These are phyloP conservation scores for Tolypocladium capitatum DNA, from an alignment of 2,329 filamentous ascomycete genomes.

Conservation along the genomic window DNA sequence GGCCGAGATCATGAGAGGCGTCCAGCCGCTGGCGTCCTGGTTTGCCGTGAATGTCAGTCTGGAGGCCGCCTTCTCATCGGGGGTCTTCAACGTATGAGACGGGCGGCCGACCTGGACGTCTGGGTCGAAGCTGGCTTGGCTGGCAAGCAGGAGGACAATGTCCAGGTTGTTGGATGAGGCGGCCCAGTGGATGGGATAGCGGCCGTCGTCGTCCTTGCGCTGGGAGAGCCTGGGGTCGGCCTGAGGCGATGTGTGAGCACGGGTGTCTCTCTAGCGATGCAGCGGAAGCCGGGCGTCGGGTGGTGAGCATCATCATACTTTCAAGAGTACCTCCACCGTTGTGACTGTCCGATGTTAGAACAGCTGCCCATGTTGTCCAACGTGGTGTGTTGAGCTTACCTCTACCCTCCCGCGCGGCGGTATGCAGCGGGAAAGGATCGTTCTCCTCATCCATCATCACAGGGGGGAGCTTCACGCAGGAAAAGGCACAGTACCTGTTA, in stretches of 20 bases:
- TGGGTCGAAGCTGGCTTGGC: conserved; percentile 63
- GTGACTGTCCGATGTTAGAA: conserved; percentile 2
- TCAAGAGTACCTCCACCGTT: conserved; percentile 7
- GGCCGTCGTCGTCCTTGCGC: conserved; percentile 69
- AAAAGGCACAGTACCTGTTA: too few species aligned
- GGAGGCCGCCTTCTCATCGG: too few species aligned
- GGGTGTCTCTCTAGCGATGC: neutral
- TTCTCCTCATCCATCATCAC: conserved; percentile 20
- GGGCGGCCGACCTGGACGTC: conserved; percentile 52
- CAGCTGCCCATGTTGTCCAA: too few species aligned
- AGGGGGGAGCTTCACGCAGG: neutral
- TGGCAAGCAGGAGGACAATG: conserved; percentile 60
- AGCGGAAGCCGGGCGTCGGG: neutral
- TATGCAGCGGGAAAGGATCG: conserved; percentile 71
- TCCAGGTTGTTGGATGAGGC: conserved; percentile 66
- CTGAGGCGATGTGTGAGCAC: conserved; percentile 25
- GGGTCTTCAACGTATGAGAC: too few species aligned
- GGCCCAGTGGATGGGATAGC: conserved; percentile 90
- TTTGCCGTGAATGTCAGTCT: neutral
- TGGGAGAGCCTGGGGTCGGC: conserved; percentile 66
- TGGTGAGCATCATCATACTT: conserved; percentile 1
- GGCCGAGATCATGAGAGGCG: conserved; percentile 69
- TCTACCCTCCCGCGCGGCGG: conserved; percentile 73
- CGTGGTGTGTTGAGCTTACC: conserved; percentile 35
- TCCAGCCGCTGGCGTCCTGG: conserved; percentile 69